Conservation (phyloP, 1,139 yeast species). For the Debaryomyces sp. region DNA sequence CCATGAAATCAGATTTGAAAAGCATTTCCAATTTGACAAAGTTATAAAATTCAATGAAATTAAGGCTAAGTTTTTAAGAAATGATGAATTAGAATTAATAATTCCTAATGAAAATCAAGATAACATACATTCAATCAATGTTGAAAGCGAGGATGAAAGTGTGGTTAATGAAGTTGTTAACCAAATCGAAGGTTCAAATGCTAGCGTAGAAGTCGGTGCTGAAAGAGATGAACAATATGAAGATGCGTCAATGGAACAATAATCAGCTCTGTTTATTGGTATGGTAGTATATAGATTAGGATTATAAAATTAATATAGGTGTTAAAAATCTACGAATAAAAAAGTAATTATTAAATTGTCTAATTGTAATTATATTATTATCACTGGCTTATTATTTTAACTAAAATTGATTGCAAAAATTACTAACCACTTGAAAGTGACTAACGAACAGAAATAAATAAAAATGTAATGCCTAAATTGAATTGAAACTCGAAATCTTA, state of each 20-base stretch:
- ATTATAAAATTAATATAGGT: not conserved
- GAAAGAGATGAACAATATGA: conserved; percentile 15
- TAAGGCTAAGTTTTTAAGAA: conserved; percentile 39
- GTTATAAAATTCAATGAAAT: conserved; percentile 41
- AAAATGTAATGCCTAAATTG: not conserved
- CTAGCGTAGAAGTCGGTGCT: conserved; percentile 7
- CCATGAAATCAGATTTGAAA: conserved; percentile 48
- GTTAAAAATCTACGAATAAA: not conserved
- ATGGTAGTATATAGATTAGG: not conserved
- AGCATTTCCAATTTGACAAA: conserved; percentile 49
- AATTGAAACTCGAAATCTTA: not conserved
- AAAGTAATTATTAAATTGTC: not conserved
- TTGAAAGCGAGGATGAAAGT: conserved; percentile 24
- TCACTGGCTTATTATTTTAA: not conserved
- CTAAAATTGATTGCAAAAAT: not conserved
- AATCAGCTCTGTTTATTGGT: not conserved
- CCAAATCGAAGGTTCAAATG: not conserved
- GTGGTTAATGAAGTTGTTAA: conserved; percentile 22
- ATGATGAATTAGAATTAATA: conserved; percentile 47
- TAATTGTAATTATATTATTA: not conserved
- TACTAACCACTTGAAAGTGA: too few relatives aligned
- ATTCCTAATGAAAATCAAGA: conserved; percentile 40
- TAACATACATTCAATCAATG: conserved; percentile 28
- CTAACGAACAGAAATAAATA: too few relatives aligned
- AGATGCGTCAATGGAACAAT: conserved; percentile 18